Evolutionary conservation across 495 filamentous ascomycete genomes (phyloP).

Genomic region (Mycothermus thermophilus): DNA sequence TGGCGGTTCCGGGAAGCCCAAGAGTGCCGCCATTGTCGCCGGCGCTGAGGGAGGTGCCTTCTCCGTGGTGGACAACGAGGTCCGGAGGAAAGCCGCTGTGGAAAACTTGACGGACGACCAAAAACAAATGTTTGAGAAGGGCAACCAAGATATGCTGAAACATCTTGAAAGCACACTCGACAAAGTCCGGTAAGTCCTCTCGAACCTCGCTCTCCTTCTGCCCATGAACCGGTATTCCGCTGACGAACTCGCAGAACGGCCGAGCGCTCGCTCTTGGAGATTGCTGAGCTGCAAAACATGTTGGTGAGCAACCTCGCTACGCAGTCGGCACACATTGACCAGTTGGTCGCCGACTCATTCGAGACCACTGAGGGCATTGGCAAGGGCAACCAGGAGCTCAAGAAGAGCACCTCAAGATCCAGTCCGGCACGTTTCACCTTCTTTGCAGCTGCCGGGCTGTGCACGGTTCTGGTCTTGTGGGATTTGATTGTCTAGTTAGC

Average conservation of each 20-base stretch:
- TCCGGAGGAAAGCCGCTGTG: constrained; percentile 31
- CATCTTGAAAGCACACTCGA: constrained; percentile 84
- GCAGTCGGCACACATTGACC: constrained; percentile 76
- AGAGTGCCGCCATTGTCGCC: background rate
- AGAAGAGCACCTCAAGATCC: constrained; percentile 61
- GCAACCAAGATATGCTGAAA: constrained; percentile 83
- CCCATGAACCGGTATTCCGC: background rate
- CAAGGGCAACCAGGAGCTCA: constrained; percentile 80
- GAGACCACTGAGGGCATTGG: constrained; percentile 74
- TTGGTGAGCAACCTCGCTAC: constrained; percentile 71
- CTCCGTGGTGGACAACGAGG: no score
- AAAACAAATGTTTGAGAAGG: constrained; percentile 80
- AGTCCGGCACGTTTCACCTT: constrained; percentile 85
- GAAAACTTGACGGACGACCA: constrained; percentile 65
- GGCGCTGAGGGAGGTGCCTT: constrained; percentile 35
- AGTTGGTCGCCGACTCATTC: constrained; percentile 73
- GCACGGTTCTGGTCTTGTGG: constrained; percentile 75
- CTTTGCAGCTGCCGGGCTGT: constrained; percentile 70
- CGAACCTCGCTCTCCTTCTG: background rate
- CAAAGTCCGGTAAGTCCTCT: constrained; percentile 59
- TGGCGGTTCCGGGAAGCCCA: constrained; percentile 4
- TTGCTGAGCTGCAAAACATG: constrained; percentile 80
- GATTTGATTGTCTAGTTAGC: constrained; percentile 64
- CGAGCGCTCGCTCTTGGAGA: constrained; percentile 82
- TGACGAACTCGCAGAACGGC: constrained; percentile 47